These are phyloP conservation scores for Arthrobotrys megalospora DNA, from an alignment of 2,329 filamentous ascomycete genomes.

Conservation along the genomic window DNA sequence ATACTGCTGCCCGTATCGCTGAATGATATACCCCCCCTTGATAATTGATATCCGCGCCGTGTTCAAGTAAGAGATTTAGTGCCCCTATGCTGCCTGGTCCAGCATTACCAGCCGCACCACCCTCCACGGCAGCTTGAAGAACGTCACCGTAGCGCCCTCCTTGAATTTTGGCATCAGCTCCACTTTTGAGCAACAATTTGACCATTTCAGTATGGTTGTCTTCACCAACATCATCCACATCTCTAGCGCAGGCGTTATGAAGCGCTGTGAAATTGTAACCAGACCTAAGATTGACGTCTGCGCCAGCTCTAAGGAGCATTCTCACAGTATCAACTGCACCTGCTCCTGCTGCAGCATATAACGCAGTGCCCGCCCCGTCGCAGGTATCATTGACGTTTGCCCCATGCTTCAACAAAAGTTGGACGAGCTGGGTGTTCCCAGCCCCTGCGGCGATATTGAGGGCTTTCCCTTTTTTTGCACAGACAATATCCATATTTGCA, in stretches of 20 bases:
- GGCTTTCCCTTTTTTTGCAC: constrained; percentile 10
- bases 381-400: constrained; percentile 20
- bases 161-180: constrained; percentile 12
- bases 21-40: constrained; percentile 18
- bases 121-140: constrained; percentile 12
- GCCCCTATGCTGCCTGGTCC: constrained; percentile 16
- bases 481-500: constrained; percentile 34
- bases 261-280: constrained; percentile 14
- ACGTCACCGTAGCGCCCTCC: constrained; percentile 14
- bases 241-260: constrained; percentile 22
- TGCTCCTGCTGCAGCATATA: constrained; percentile 16
- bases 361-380: constrained; percentile 1
- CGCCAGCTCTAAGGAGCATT: constrained; percentile 28
- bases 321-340: constrained; percentile 17
- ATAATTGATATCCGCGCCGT: constrained; percentile 25
- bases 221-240: constrained; percentile 16
- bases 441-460: constrained; percentile 21
- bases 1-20: constrained; percentile 25
- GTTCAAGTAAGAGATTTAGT: constrained; percentile 18
- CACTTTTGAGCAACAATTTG: constrained; percentile 9
- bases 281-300: constrained; percentile 2
- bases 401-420: constrained; percentile 13
- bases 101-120: constrained; percentile 12
- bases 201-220: constrained; percentile 15
- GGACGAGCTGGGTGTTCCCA: constrained; percentile 19